Conservation (phyloP, 2,329 filamentous ascomycete genomes). For the Aspergillus quadrilineatus region DNA sequence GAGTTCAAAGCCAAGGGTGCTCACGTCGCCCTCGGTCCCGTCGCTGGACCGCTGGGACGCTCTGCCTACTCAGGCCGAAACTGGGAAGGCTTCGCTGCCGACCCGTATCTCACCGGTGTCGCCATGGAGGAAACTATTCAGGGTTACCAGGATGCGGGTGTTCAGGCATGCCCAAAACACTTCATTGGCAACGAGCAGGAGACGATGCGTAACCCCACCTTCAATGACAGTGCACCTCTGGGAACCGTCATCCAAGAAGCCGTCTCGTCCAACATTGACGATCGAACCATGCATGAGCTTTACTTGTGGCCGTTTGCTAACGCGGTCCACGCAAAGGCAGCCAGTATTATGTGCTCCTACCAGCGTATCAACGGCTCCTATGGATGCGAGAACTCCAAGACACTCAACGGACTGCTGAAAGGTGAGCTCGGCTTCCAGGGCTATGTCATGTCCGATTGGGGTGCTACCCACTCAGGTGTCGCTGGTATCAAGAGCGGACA, state of each 20-base stretch:
- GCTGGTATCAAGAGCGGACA: constrained; percentile 47
- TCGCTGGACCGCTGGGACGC: constrained; percentile 44
- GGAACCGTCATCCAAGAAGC: constrained; percentile 21
- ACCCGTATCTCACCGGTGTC: constrained; percentile 48
- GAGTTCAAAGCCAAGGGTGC: constrained; percentile 44
- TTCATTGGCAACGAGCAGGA: constrained; percentile 69
- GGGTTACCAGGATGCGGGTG: constrained; percentile 58
- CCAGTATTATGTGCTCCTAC: constrained; percentile 50
- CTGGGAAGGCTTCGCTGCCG: constrained; percentile 47
- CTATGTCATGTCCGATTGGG: constrained; percentile 48
- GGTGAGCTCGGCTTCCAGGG: constrained; percentile 53
- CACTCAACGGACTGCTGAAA: constrained; percentile 50
- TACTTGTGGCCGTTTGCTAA: constrained; percentile 49
- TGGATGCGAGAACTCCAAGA: constrained; percentile 49
- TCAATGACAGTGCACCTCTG: constrained; percentile 37
- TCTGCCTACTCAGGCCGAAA: constrained; percentile 23
- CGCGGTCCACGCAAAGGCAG: constrained; percentile 65
- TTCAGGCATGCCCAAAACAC: constrained; percentile 34
- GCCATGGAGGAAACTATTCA: constrained; percentile 47
- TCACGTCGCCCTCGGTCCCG: constrained; percentile 45
- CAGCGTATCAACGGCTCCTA: constrained; percentile 49
- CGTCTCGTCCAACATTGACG: constrained; percentile 60
- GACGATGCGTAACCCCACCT: constrained; percentile 40
- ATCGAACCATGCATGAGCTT: constrained; percentile 72
- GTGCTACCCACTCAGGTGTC: constrained; percentile 48